phyloP scores from a whole-genome alignment of 805 yeast genomes.

The Lachancea meyersii region DNA sequence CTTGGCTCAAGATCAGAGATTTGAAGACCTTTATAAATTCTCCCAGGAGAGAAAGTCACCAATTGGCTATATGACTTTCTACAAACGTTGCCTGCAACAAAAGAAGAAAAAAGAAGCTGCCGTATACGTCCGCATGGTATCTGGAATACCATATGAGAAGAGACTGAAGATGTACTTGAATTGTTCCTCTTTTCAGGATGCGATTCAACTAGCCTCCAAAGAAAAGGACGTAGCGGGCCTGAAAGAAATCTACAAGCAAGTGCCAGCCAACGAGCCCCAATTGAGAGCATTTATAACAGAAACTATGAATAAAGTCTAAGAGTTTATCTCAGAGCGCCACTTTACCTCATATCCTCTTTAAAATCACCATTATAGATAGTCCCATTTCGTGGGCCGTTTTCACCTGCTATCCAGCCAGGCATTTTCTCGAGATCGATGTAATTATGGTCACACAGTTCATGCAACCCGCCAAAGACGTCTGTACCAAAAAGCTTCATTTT shows the following conservation, averaged over 20 bases:
- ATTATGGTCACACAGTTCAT: conserved; percentile 51
- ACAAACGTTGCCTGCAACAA: conserved; percentile 43
- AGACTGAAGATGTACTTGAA: conserved; percentile 45
- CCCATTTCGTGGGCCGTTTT: conserved; percentile 54
- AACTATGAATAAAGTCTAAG: conserved; percentile 16
- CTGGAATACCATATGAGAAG: conserved; percentile 39
- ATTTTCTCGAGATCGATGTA: conserved; percentile 47
- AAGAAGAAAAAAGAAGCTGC: conserved; percentile 59
- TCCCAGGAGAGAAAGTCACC: conserved; percentile 52
- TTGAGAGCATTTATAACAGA: conserved; percentile 21
- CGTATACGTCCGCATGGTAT: conserved; percentile 49
- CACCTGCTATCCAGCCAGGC: conserved; percentile 79
- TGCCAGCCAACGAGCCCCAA: conserved; percentile 26
- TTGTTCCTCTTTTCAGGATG: conserved; percentile 46
- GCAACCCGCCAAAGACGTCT: conserved; percentile 75
- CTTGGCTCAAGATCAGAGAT: conserved; percentile 42
- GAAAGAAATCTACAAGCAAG: conserved; percentile 18
- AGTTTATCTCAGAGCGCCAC: background rate
- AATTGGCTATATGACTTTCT: conserved; percentile 66
- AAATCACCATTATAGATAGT: conserved; percentile 36
- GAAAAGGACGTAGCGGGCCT: conserved; percentile 24
- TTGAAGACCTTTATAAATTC: conserved; percentile 50
- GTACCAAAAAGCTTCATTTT: conserved; percentile 47
- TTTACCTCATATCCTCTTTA: background rate
- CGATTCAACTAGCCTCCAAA: conserved; percentile 33